Evolutionary conservation across 108 stramenopile species (phyloP), one percentile per base, ranked within the genome.

Genomic region (Cyclotella baltica): DNA sequence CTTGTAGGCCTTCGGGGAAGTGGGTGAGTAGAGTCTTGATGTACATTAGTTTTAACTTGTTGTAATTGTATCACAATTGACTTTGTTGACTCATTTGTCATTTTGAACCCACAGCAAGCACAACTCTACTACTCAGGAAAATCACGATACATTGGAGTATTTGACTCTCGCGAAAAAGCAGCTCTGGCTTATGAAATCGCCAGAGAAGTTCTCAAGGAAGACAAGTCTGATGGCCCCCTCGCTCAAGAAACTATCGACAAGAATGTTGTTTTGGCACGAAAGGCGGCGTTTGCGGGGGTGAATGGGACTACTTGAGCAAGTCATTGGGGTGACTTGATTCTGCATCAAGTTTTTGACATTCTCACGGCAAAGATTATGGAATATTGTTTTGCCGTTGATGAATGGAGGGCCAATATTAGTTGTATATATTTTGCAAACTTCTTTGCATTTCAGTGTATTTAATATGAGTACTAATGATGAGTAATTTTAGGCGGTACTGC

Each of bases 241-340:
- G 85, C 69, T 23, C 67, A 80, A 16, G 89, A 91, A 50, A 77
- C 80, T 28, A 92, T 90, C 10, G 93, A 94, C 58, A 77, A 73
- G 38, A 86, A 89, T 56, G 91, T 94, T 33, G 86, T 84, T 47
- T 69, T 87, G 13, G 93, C 93, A 19, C 83, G 93, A 43, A 91
- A 92, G 75, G 93, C 93, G 34, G 93, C 93, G 4, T 92, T 92
- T 80, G 91, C 90, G 38, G 93, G 93, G 47, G 91, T 94, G 46
- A 93, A 91, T 70, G 90, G 63, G 38, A 43, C 43, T 27, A 6
- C 23, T 46, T 16, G 13, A 46, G 13, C 46, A 46, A 46, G 16
- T 16, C 46, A 46, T 46, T 13, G 16, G 16, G 46, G 46, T 46
- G n/a, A n/a, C n/a, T n/a, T n/a, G n/a, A n/a, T n/a, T n/a, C n/a